Base-by-base conservation (phyloP, 805 yeast genomes). In the Myxozyma neglecta region DNA sequence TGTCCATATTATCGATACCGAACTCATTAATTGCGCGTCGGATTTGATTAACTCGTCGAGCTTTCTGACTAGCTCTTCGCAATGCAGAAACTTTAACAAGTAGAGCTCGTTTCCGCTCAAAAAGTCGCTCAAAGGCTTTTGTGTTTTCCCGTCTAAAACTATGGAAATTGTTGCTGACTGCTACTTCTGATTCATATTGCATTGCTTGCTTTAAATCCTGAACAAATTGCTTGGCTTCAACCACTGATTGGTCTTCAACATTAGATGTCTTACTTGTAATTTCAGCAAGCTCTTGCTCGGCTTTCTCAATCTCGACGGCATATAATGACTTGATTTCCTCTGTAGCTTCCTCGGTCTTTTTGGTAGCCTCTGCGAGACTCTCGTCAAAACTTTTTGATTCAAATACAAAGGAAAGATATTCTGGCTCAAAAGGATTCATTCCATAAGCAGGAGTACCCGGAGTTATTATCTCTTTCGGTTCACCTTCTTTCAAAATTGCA, bases 1-100 rank as follows among this genome's bases (percentile, higher is more conserved):
- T 89, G 73, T 94, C 98, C 57, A 96, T 97, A 50, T 86, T 90
- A 66, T 82, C 80, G 70, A 96, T 81, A 69, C 84, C 85, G 74
- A 93, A 92, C 76, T 93, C 97, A 68, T 82, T 76, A 54, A 84
- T 80, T 0, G 97, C 97, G 50, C 87, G 73, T 50, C 76, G 76
- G 1, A 84, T 78, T 35, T 90, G 88, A 67, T 83, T 73, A 66
- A 83, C 83, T 70, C 81, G 78, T 60, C 79, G 78, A 65, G 89
- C 91, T 18, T 75, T 72, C 55, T 81, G 80, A 67, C 81, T 80
- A 32, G 94, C 81, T 75, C 92, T 92, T 74, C 82, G 86, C 76
- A 90, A 81, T 70, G 84, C 83, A 56, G 92, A 76, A 52, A 93
- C 87, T 66, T 97, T 85, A 64, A 81, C 72, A 37, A 92, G 76